Evolutionary conservation across 768 basidiomycete genomes (phyloP), one percentile per base, ranked within the genome.

Genomic region (Leccinum obscurum): DNA sequence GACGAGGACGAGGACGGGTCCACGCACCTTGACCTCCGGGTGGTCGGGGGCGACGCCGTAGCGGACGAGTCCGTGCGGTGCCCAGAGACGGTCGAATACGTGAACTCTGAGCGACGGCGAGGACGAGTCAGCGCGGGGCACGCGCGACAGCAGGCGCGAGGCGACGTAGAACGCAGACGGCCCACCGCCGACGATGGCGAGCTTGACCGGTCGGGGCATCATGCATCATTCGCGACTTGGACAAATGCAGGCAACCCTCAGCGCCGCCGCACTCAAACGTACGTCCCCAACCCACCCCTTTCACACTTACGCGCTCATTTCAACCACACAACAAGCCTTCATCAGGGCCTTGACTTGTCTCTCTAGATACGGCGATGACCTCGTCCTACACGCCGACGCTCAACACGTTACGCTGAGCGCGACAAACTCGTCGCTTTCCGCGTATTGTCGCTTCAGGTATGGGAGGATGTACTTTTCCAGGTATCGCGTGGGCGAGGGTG

Each of bases 11-110:
- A 52, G 26, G 57, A 15, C 32, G 34, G 17, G 49, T 5, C 41
- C 34, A 46, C 61, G 56, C 55, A 67, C 96, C 85, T 98, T 99
- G 74, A 98, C 95, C 78, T 98, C 96, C 10, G 97, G 94, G 74
- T 98, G 96, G 77, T 98, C 96, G 49, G 96, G 96, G 11, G 97
- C 96, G 14, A 99, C 95, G 0, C 97, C 95, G 69, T 95, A 99
- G 50, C 97, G 81, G 4, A 97, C 95, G 1, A 98, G 81, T 1
- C 97, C 97, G 70, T 97, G 92, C 11, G 96, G 96, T 30, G 93
- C 87, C 84, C 95, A 98, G 11, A 96, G 80, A 35, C 93, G 82
- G 76, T 99, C 96, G 71, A 86, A 99, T 69, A 99, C 75, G 71
- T 98, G 93, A 14, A 98, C 83, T 54, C 77, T 74, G n/a, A 85